Conservation (phyloP, 73 alveolate species). For the Paramecium octaurelia region DNA sequence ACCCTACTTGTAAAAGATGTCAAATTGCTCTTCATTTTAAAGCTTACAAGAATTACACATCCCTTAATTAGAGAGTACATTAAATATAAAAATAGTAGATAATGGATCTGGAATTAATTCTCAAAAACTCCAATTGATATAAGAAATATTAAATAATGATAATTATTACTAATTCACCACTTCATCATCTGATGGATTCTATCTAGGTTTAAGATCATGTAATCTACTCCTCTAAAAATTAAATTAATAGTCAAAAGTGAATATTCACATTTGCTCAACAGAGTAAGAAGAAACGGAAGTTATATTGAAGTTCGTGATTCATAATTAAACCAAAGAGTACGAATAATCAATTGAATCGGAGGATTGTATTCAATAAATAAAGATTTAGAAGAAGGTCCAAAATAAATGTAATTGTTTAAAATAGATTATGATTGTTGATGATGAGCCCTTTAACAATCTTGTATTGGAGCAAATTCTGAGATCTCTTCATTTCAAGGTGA, state of each 20-base stretch:
- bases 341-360: not conserved
- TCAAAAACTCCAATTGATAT: not conserved
- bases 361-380: not conserved
- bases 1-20: not conserved
- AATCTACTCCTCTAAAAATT: not conserved
- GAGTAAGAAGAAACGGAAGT: not conserved
- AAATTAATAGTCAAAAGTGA: not conserved
- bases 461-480: not conserved
- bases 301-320: not conserved
- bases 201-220: conserved; percentile 25
- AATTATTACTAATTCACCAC: not conserved
- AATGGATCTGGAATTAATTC: conserved; percentile 11
- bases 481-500: not conserved
- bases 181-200: conserved; percentile 9
- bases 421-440: conserved; percentile 1
- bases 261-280: not conserved
- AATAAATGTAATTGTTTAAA: not conserved
- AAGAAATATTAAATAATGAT: conserved; percentile 17
- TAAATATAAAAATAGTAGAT: not conserved
- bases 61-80: not conserved
- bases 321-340: not conserved
- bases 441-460: conserved; percentile 2
- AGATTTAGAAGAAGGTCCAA: not conserved
- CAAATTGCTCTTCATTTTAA: not conserved
- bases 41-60: not conserved